Evolutionary conservation across 805 yeast species (phyloP).

Genomic region (Barnettozyma botsteinii): DNA sequence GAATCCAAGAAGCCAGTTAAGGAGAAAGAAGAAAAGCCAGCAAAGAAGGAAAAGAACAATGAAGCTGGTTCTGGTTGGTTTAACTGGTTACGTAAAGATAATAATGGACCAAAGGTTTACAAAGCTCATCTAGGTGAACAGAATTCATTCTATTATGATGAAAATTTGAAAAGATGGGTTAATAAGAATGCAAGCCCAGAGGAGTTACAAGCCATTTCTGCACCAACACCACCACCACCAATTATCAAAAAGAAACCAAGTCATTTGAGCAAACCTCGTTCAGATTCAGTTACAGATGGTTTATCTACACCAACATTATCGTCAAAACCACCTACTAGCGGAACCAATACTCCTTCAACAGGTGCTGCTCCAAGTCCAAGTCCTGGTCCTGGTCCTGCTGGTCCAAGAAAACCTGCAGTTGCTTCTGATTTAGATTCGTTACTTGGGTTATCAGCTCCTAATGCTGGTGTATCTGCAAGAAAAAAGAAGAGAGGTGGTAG

Average conservation of each 20-base stretch:
- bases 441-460: constrained; percentile 31
- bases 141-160: constrained; percentile 72
- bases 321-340: constrained; percentile 6
- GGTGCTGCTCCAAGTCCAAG: constrained; percentile 1
- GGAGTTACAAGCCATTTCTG: constrained; percentile 56
- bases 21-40: constrained; percentile 17
- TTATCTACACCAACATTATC: too few relatives aligned
- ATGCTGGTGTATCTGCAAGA: constrained; percentile 23
- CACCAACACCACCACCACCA: constrained; percentile 62
- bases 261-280: constrained; percentile 34
- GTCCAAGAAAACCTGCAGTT: neutral
- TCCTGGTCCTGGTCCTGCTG: neutral
- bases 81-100: constrained; percentile 54
- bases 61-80: constrained; percentile 36
- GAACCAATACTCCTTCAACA: constrained; percentile 4
- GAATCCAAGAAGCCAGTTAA: neutral
- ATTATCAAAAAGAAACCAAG: constrained; percentile 32
- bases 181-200: constrained; percentile 61
- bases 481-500: constrained; percentile 43
- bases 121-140: constrained; percentile 84
- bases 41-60: constrained; percentile 16
- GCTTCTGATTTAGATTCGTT: constrained; percentile 36
- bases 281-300: constrained; percentile 26
- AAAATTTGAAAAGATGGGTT: constrained; percentile 82
- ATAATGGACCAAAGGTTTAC: constrained; percentile 66